Evolutionary conservation across 164 flowering plant genomes (phyloP), one percentile per base, ranked within the genome.

Genomic region (Akebia trifoliata): DNA sequence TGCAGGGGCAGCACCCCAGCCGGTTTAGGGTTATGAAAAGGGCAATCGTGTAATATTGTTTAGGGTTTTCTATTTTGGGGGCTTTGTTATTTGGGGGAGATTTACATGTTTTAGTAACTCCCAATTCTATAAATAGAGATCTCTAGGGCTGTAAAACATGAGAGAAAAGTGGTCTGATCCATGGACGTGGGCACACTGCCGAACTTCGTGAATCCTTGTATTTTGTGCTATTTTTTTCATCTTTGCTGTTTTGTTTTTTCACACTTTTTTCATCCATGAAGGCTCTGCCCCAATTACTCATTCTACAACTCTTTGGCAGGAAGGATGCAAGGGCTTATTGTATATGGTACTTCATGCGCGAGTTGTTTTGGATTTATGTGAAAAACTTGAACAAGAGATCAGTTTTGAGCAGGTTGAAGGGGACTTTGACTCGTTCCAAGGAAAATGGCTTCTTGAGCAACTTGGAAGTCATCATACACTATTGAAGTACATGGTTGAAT

Each of bases 321-420:
- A 92, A 79, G 98, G 98, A 56, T 92, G 98, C 83, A 92, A 92
- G 73, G 96, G 94, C 35, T 72, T 89, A 55, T 64, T 89, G 57
- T 93, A 89, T 65, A 93, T 93, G 98, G 96, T 87, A 35, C 94
- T 93, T 62, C 98, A 93, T 80, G 98, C 98, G 28, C 85, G 97
- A n/a, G 95, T 85, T 36, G 85, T 89, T 15, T 71, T 93, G 58
- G 98, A 93, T 72, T 70, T 93, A 59, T 74, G 85, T 61, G 97
- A 93, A 69, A 76, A 74, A 15, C 80, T 74, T 54, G 95, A 89
- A 68, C 82, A 81, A 60, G 97, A 89, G 70, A 79, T 89, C 30
- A 80, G 78, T 55, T 93, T 93, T 72, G 77, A 80, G 85, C 98
- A 93, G 74, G 95, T 87, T 31, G 94, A 93, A 63, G 98, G 98